Conservation (phyloP, 2,329 filamentous ascomycete species). For the Beauveria caledonica region DNA sequence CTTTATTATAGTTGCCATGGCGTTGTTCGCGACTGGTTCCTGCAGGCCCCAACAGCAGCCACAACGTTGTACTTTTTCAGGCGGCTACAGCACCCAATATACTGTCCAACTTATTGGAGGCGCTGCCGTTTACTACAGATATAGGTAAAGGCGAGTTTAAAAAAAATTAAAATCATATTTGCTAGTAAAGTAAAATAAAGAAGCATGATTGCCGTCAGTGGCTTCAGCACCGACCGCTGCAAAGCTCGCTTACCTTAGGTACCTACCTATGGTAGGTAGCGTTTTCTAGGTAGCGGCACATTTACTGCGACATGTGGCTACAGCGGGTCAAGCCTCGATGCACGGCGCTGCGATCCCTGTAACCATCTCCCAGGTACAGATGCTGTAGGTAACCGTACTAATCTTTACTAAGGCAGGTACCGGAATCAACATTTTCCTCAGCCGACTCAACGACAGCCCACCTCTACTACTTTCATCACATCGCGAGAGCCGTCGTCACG, state of each 20-base stretch:
- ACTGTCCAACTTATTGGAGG: neutral
- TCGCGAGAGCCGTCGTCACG: neutral
- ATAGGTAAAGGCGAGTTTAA: too few relatives aligned
- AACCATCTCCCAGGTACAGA: neutral
- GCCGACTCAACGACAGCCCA: neutral
- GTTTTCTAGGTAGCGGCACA: neutral
- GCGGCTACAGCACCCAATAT: neutral
- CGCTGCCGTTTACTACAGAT: too few relatives aligned
- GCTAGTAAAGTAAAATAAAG: too few relatives aligned
- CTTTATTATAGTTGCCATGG: neutral
- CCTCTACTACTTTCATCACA: neutral
- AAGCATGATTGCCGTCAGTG: too few relatives aligned
- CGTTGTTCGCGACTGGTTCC: neutral
- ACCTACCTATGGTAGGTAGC: too few relatives aligned
- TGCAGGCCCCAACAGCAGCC: neutral
- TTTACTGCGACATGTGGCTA: neutral
- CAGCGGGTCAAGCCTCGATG: neutral
- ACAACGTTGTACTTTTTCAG: neutral
- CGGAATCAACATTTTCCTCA: conserved; percentile 6
- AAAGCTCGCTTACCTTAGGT: too few relatives aligned
- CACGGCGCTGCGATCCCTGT: neutral
- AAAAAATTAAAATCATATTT: too few relatives aligned
- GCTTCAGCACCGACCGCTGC: neutral
- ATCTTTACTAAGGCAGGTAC: neutral
- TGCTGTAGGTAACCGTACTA: too few relatives aligned